Evolutionary conservation across 78 protist genomes (phyloP), one percentile per base, ranked within the genome.

Genomic region (Dictyostelium capitatum): DNA sequence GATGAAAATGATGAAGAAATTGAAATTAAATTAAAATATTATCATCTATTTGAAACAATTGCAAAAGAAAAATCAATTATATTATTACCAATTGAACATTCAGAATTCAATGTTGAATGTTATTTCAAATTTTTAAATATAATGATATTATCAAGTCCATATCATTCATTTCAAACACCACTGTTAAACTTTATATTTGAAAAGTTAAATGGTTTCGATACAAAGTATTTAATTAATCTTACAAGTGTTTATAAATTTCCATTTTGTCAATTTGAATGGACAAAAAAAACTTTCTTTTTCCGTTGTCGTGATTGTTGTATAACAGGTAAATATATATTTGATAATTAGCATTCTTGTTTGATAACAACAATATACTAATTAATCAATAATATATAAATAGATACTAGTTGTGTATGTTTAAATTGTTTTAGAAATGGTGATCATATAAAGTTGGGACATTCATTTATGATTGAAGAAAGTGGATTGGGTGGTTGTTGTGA

Each of bases 241-340:
- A 41, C 80, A 46, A 46, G 48, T 41, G 7, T 25, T 10, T 65
- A 28, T 64, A 74, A 59, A 65, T 87, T 87, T 37, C 93, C 93
- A 19, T 87, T 77, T 77, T 87, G 93, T 77, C 93, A 87, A 64
- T 70, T 47, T 65, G 93, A 87, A 64, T 87, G 93, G 93, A 87
- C 85, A 10, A 69, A 87, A 14, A 87, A 74, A 32, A 77, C 93
- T 17, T 87, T 79, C 65, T 87, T 87, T 47, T 87, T 87, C 78
- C 77, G 93, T 53, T 87, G 93, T 77, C 77, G 78, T 51, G 93
- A 87, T 87, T 87, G 93, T 65, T 37, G 43, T 37, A 37, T 37
- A 37, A 37, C 43, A 37, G 43, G 43, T 37, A 37, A 37, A 37
- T 37, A 37, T 37, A 37, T 3, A 3, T 1, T 37, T 1, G 43